Base-by-base conservation (phyloP, 768 basidiomycete species). In the Boletellus ananiceps region DNA sequence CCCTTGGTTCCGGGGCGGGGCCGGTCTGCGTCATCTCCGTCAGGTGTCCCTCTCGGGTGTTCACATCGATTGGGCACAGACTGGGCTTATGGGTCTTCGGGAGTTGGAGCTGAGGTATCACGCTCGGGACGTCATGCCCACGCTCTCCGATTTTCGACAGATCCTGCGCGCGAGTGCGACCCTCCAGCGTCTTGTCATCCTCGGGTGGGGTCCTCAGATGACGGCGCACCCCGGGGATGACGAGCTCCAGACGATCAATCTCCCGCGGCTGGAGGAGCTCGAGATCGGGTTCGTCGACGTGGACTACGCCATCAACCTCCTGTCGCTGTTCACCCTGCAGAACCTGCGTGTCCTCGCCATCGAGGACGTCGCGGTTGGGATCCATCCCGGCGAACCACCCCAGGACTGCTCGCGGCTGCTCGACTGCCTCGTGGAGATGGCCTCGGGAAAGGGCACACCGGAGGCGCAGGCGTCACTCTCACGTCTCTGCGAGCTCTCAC, bases 91-190 rank as follows among this genome's bases (percentile, higher is more conserved):
- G 6, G 70, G 72, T 49, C 73, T 84, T 14, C 66, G 67, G 16
- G 68, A 65, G 23, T 65, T 83, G 32, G 76, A 80, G 53, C 65
- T 83, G 57, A 79, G 73, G 53, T 84, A 79, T 54, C 79, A 81
- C 15, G 74, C 82, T 1, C 68, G 58, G 34, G 76, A 81, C 35
- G 78, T 83, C n/a, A 74, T 76, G 68, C 82, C 82, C 2, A 72
- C 71, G 5, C 55, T 79, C 40, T 53, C 61, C 0, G 71, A 80
- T 45, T 82, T 84, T 52, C 50, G 55, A 8, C 46, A 56, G 21
- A 74, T 82, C 33, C 60, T 81, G 18, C 29, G 59, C 7, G 66
- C 64, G 1, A 82, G 73, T 51, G 54, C 63, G 11, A 35, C 44
- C 16, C 71, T 84, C 21, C 55, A 64, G 46, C 62, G 63, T 8